Conservation (phyloP, 106 monocot genomes). For the Triglochin maritima region DNA sequence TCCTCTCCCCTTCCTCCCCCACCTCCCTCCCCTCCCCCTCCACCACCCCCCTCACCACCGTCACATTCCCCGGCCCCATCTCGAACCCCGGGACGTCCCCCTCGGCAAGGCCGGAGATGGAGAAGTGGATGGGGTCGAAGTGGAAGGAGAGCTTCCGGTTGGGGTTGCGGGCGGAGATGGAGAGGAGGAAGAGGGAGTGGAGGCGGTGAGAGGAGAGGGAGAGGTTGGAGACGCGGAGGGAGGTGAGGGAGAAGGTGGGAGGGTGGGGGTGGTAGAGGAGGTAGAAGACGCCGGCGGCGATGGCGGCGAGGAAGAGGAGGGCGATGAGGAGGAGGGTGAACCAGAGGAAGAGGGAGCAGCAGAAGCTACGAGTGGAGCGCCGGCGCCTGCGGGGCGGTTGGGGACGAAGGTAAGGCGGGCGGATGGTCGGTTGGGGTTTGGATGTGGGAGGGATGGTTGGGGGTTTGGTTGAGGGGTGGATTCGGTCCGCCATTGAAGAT, state of each 20-base stretch:
- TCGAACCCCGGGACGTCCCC: conserved; percentile 28
- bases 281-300: conserved; percentile 43
- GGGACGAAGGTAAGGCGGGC: conserved; percentile 5
- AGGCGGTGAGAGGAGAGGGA: conserved; percentile 22
- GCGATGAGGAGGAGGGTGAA: conserved; percentile 24
- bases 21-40: conserved; percentile 5
- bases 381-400: conserved; percentile 17
- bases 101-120: conserved; percentile 12
- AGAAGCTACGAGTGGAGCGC: conserved; percentile 24
- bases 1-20: conserved; percentile 20
- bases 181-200: conserved; percentile 21
- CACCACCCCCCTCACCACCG: conserved; percentile 21
- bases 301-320: conserved; percentile 39
- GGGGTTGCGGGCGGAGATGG: conserved; percentile 34
- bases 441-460: conserved; percentile 8
- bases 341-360: conserved; percentile 27
- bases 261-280: conserved; percentile 42
- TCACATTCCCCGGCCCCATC: conserved; percentile 22
- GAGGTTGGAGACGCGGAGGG: conserved; percentile 24
- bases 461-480: conserved; percentile 41
- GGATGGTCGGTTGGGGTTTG: conserved; percentile 4
- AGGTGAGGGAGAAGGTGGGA: conserved; percentile 38
- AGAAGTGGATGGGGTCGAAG: conserved; percentile 35
- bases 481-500: conserved; percentile 26
- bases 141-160: conserved; percentile 39